Evolutionary conservation across 371 early-diverging fungal genomes (phyloP).

Genomic region (Rhizomucor pusillus): DNA sequence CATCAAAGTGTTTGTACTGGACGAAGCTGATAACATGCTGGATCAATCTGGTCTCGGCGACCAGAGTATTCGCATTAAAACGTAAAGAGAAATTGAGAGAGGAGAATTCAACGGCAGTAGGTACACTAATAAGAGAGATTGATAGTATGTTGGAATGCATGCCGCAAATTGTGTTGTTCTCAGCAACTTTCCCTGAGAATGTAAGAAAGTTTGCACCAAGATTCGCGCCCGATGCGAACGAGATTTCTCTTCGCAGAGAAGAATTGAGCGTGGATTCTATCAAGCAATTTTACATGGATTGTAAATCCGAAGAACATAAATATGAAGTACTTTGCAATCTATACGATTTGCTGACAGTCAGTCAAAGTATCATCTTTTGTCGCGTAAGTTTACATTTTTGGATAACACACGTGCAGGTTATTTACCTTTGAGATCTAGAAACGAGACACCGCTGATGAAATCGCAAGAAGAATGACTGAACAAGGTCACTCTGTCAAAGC

Average conservation of each 20-base stretch:
- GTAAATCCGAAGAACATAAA: slow-evolving; percentile 76
- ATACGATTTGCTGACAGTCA: slow-evolving; percentile 90
- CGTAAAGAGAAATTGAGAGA: slow-evolving; percentile 44
- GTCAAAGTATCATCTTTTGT: slow-evolving; percentile 97
- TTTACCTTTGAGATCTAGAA: slow-evolving; percentile 30
- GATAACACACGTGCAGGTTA: too few relatives aligned
- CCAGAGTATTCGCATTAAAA: slow-evolving; percentile 79
- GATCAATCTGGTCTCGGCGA: slow-evolving; percentile 87
- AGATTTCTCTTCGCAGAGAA: slow-evolving; percentile 81
- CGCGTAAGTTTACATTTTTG: slow-evolving; percentile 38
- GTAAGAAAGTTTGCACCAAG: slow-evolving; percentile 77
- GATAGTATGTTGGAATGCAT: slow-evolving; percentile 28
- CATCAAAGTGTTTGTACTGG: slow-evolving; percentile 82
- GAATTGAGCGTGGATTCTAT: slow-evolving; percentile 95
- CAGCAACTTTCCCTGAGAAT: slow-evolving; percentile 92
- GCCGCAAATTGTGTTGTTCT: slow-evolving; percentile 90
- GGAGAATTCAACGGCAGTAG: neutral
- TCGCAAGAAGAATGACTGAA: slow-evolving; percentile 72
- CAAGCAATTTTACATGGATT: slow-evolving; percentile 97
- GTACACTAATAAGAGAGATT: slow-evolving; percentile 40
- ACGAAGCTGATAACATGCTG: slow-evolving; percentile 96
- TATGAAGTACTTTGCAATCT: slow-evolving; percentile 79
- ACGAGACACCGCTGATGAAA: slow-evolving; percentile 81
- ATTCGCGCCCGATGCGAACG: slow-evolving; percentile 84
- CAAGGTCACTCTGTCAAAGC: slow-evolving; percentile 85